Evolutionary conservation across 805 yeast genomes (phyloP).

Genomic region (Hanseniaspora vineae): DNA sequence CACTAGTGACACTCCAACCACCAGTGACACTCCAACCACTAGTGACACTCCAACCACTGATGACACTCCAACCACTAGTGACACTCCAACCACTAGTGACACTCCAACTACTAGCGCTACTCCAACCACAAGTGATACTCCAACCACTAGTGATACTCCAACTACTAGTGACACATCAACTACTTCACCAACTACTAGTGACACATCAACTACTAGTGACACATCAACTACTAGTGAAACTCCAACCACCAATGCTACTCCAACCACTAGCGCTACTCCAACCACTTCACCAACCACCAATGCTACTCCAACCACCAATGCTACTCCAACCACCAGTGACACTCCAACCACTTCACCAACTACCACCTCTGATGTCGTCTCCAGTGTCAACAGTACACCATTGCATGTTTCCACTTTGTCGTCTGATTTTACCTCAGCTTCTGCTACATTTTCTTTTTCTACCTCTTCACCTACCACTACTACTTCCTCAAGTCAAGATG

Average conservation of each 20-base stretch:
- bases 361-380: conserved; percentile 7
- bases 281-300: conserved; percentile 6
- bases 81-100: too few relatives aligned
- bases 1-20: too few relatives aligned
- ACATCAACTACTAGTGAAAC: conserved; percentile 15
- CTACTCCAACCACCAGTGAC: conserved; percentile 9
- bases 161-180: conserved; percentile 10
- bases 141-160: conserved; percentile 8
- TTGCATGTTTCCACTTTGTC: conserved; percentile 10
- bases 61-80: too few relatives aligned
- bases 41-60: too few relatives aligned
- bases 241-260: conserved; percentile 13
- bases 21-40: too few relatives aligned
- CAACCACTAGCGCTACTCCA: too few relatives aligned
- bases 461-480: conserved; percentile 5
- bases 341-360: too few relatives aligned
- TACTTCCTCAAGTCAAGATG: conserved; percentile 1
- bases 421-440: conserved; percentile 23
- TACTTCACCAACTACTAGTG: conserved; percentile 8
- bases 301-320: conserved; percentile 7
- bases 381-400: conserved; percentile 6
- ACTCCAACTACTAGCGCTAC: too few relatives aligned
- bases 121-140: conserved; percentile 8
- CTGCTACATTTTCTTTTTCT: conserved; percentile 12
- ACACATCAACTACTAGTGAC: conserved; percentile 22